phyloP scores from a whole-genome alignment of 108 stramenopile species.

The Nannochloropsis gaditana region DNA sequence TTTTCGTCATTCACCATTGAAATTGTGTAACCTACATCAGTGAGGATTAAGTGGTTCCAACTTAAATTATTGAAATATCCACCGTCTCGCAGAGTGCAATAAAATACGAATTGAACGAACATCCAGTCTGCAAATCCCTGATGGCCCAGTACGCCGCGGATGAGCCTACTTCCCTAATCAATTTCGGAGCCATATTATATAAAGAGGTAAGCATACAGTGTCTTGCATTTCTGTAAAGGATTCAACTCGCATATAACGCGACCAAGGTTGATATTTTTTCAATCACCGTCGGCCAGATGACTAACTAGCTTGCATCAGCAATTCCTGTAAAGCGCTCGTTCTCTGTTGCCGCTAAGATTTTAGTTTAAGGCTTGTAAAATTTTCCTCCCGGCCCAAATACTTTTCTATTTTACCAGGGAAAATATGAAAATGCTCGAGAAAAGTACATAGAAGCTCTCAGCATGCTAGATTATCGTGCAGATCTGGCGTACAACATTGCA shows the following conservation, averaged over 20 bases:
- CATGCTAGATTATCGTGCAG: slow-evolving; percentile 64
- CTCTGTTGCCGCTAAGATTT: too few relatives aligned
- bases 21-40: too few relatives aligned
- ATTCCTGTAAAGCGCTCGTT: too few relatives aligned
- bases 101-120: slow-evolving; percentile 67
- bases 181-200: slow-evolving; percentile 64
- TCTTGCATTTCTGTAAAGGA: too few relatives aligned
- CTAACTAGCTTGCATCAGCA: too few relatives aligned
- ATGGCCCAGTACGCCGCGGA: slow-evolving; percentile 63
- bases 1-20: too few relatives aligned
- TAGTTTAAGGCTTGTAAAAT: too few relatives aligned
- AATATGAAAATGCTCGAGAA: slow-evolving; percentile 60
- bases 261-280: too few relatives aligned
- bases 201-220: slow-evolving; percentile 52
- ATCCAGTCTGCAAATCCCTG: slow-evolving; percentile 56
- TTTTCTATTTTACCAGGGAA: slow-evolving; percentile 29
- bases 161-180: slow-evolving; percentile 68
- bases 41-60: too few relatives aligned
- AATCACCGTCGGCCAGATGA: too few relatives aligned
- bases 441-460: slow-evolving; percentile 65
- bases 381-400: not conserved
- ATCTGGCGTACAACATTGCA: slow-evolving; percentile 75
- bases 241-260: too few relatives aligned
- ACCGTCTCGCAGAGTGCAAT: slow-evolving; percentile 26
- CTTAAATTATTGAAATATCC: too few relatives aligned